These are phyloP conservation scores for Sporothrix euskadiensis DNA, from an alignment of 2,329 filamentous ascomycete species.

Conservation along the genomic window DNA sequence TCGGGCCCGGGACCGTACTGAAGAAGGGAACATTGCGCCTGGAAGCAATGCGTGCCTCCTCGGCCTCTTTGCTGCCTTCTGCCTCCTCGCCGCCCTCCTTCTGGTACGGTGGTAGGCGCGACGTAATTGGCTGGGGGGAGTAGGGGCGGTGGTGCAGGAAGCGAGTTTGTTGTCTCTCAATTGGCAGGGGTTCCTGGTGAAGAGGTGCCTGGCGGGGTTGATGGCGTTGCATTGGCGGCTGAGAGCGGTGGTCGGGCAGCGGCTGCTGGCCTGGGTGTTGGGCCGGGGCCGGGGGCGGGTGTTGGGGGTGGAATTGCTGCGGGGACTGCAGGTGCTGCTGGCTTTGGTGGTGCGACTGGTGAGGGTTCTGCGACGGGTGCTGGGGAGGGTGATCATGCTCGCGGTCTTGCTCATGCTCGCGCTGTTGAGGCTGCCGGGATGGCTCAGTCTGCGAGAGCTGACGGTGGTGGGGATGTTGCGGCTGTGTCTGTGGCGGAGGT, in stretches of 20 bases:
- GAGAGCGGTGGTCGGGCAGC: conserved; percentile 7
- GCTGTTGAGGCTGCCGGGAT: conserved; percentile 1
- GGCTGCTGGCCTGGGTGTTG: conserved; percentile 26
- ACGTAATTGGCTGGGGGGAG: conserved; percentile 8
- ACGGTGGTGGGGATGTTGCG: conserved; percentile 19
- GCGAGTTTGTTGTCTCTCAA: conserved; percentile 5
- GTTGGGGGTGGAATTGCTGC: conserved; percentile 32
- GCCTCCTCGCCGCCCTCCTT: background rate
- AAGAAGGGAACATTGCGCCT: conserved; percentile 61
- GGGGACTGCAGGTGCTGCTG: conserved; percentile 21
- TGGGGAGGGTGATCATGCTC: conserved; percentile 15
- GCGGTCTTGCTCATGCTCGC: conserved; percentile 1
- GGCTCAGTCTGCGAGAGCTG: conserved; percentile 11
- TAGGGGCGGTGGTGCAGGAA: conserved; percentile 16
- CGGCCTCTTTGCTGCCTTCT: background rate
- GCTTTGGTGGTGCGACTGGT: background rate
- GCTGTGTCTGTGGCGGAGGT: conserved; percentile 8
- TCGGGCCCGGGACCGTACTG: conserved; percentile 42
- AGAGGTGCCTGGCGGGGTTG: conserved; percentile 4
- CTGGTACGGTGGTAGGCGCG: background rate
- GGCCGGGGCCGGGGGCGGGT: conserved; percentile 35
- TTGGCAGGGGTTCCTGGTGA: conserved; percentile 18
- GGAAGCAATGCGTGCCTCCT: conserved; percentile 36
- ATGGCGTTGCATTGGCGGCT: conserved; percentile 17
- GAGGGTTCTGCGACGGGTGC: conserved; percentile 14